Percentiles rank a stretch among this genome's conserved stretches.
These are phyloP conservation scores for Leccinum arenicola DNA, from an alignment of 768 basidiomycete species.

Conservation along the genomic window DNA sequence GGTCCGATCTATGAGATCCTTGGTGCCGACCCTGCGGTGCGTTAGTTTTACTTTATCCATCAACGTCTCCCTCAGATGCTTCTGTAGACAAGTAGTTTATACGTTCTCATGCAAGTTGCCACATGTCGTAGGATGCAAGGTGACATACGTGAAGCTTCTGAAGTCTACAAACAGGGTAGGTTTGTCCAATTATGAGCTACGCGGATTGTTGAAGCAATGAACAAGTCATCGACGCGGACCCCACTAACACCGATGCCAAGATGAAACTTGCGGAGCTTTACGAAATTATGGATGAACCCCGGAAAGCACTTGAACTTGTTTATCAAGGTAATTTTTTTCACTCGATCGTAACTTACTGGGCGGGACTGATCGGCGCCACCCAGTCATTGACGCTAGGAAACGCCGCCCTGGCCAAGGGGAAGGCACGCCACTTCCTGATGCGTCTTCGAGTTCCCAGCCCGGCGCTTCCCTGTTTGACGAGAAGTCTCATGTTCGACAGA, in stretches of 20 bases:
- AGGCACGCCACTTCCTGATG: slow-evolving; percentile 8
- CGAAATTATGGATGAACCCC: slow-evolving; percentile 76
- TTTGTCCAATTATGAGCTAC: not conserved
- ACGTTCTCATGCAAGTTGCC: slow-evolving; percentile 74
- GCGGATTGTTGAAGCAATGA: slow-evolving; percentile 19
- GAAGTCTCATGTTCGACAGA: slow-evolving; percentile 39
- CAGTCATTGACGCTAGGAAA: slow-evolving; percentile 62
- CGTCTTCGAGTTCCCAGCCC: slow-evolving; percentile 19
- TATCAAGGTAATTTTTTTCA: slow-evolving; percentile 49
- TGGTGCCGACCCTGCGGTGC: slow-evolving; percentile 69
- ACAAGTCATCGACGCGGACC: slow-evolving; percentile 71
- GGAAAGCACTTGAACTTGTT: slow-evolving; percentile 72
- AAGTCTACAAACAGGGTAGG: slow-evolving; percentile 81
- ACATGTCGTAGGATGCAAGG: slow-evolving; percentile 78
- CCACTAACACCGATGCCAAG: slow-evolving; percentile 75
- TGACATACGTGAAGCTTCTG: slow-evolving; percentile 71
- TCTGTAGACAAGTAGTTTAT: slow-evolving; percentile 68
- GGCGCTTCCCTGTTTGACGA: slow-evolving; percentile 64
- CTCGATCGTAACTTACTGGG: slow-evolving; percentile 49
- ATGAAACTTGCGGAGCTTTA: slow-evolving; percentile 90
- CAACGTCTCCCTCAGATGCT: not conserved
- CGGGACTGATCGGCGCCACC: slow-evolving; percentile 40
- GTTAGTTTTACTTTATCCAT: slow-evolving; percentile 20
- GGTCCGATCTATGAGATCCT: slow-evolving; percentile 77
- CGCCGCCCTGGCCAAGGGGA: slow-evolving; percentile 37